Evolutionary conservation across 352 stramenopile species (phyloP), one percentile per base, ranked within the genome.

Genomic region (Globisporangium cederbergense): DNA sequence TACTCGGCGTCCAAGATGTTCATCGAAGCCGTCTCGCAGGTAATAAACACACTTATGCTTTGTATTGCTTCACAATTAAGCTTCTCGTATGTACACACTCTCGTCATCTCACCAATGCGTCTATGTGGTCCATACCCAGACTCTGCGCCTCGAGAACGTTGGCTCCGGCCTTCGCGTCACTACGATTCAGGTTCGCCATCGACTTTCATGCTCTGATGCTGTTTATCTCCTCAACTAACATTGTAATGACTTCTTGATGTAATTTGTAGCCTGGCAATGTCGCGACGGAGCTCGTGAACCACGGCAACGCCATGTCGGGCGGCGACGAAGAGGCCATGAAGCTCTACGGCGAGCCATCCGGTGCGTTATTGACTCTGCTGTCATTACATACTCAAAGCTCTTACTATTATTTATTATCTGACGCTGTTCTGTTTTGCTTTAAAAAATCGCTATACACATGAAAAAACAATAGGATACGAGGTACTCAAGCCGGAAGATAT

Each of bases 1-100:
- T 97, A 97, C 69, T 96, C 84, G 49, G 90, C 83, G 47, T 96
- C 89, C 34, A 98, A 98, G 69, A 91, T 91, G 69, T 98, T 98
- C 56, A 74, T 97, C n/a, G 91, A 98, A 68, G 88, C 81, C 36
- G 75, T 98, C 1, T 94, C 78, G 10, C 83, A 98, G 74, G 64
- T 70, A 22, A 13, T 43, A 52, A 22, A 20, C 32, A 28, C 25
- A 28, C 25, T 9, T 2, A 6, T 32, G 11, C 30, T 53, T 47
- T n/a, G 22, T 58, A 8, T 8, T 51, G 25, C 25, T 42, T 20
- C 0, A 7, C 8, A 57, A 42, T 25, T 42, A 3, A 7, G 28
- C 10, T 28, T 28, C 6, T 42, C 34, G 51, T 4, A 25, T 16
- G 22, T 4, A 57, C 51, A n/a, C 4, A n/a, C n/a, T 4, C 42